Base-by-base conservation (phyloP, 495 filamentous ascomycete species). In the Aspergillus affinis region DNA sequence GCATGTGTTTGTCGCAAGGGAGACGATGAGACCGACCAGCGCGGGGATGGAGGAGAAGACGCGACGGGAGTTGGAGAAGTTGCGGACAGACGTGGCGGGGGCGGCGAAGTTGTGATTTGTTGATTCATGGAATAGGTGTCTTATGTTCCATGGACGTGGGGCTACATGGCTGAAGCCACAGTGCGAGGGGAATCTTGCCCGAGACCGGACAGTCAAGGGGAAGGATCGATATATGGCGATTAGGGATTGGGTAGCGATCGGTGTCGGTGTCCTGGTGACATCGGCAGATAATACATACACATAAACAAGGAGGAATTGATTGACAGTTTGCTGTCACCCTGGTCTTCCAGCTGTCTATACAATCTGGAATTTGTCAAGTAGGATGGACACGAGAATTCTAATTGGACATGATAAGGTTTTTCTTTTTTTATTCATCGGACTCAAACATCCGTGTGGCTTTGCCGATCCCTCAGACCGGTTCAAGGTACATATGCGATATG, bases 1-100 rank as follows among this genome's bases (percentile, higher is more conserved):
- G 9, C 93, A 97, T 75, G 93, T 97, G 12, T 97, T 92, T 75
- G 90, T 95, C 13, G 83, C 90, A 56, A 83, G 90, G 60, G 80
- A 84, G 51, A 89, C 81, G 17, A 87, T 87, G 67, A 82, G 86
- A 57, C 90, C 91, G 44, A 68, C 71, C 6, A 66, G 69, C 61
- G 70, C 63, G 17, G 82, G 83, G 29, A 79, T 85, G 71, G 80
- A 75, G 70, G 66, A 68, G 27, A 67, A 69, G 54, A 72, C 83
- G 66, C 61, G 76, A 51, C 64, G 55, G 49, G 71, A 74, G 54
- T 64, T 84, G 67, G 78, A 82, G 70, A 76, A 69, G 66, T 75
- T 83, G 73, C 65, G 84, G 51, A 67, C 58, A 26, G 55, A 52
- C 59, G 63, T 57, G 36, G 58, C 51, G 57, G 65, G 70, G 9